Conservation (phyloP, 108 stramenopile genomes). For the Mayamaea pseudoterrestris region DNA sequence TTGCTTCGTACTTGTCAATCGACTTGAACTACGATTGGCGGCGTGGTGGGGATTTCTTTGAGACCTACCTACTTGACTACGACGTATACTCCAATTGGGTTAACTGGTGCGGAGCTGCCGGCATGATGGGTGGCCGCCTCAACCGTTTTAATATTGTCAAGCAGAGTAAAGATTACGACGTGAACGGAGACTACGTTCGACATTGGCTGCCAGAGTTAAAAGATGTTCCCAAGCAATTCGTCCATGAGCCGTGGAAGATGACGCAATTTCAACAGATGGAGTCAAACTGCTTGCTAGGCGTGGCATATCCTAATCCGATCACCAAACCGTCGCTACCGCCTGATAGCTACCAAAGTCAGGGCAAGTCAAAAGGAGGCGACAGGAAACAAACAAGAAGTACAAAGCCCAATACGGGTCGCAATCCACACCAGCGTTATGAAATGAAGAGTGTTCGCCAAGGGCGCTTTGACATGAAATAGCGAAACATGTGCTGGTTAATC, state of each 20-base stretch:
- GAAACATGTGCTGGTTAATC: too few relatives aligned
- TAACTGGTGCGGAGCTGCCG: constrained; percentile 86
- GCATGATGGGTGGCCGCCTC: constrained; percentile 88
- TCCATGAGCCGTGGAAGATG: constrained; percentile 89
- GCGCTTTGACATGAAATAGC: constrained; percentile 12
- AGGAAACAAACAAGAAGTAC: constrained; percentile 14
- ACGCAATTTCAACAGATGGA: constrained; percentile 61
- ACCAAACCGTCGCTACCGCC: constrained; percentile 32
- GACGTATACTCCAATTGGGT: constrained; percentile 93
- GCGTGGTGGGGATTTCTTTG: constrained; percentile 89
- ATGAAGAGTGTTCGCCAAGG: constrained; percentile 10
- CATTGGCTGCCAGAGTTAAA: constrained; percentile 91
- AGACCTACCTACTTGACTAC: constrained; percentile 84
- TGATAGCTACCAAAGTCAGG: constrained; percentile 23
- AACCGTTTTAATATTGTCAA: constrained; percentile 93
- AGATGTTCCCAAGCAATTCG: constrained; percentile 57
- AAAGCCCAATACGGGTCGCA: not conserved
- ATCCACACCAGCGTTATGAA: constrained; percentile 6
- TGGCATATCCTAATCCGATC: constrained; percentile 77
- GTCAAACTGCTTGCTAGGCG: constrained; percentile 54
- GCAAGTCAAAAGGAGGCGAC: constrained; percentile 11
- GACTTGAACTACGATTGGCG: constrained; percentile 96
- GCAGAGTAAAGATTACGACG: constrained; percentile 92
- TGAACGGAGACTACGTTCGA: constrained; percentile 87
- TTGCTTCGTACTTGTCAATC: constrained; percentile 83